Evolutionary conservation across 257 asterid species (phyloP), one percentile per base, ranked within the genome.

Genomic region (Jacaranda mimosifolia): DNA sequence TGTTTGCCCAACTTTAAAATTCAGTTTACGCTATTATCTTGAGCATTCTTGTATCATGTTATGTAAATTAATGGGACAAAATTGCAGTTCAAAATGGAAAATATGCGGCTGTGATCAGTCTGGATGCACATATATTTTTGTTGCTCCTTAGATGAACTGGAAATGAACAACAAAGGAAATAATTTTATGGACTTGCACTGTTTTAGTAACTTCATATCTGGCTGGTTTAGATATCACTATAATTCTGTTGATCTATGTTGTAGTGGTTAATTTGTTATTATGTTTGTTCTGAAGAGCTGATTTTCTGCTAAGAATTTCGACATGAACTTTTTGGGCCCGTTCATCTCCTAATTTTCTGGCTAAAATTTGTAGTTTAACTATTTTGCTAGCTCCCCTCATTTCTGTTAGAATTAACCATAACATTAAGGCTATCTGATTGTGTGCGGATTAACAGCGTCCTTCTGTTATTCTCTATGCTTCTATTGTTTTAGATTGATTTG

Each of bases 81-180:
- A 60, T 60, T 82, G 76, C 55, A 7, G 52, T 60, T 55, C 3
- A 45, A 68, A 64, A 55, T 39, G 72, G 10, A 46, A 48, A 74
- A 59, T 15, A 7, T n/a, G 43, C 39, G 40, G 79, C 55, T 79
- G 48, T 67, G 77, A 67, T 62, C 74, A 39, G 74, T 52, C 15
- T 59, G 76, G 58, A 52, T 21, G 74, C 51, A 26, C 11, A 48
- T 38, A 36, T 9, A 26, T 46, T 26, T 56, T 7, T 32, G 70
- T 49, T 52, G 40, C 65, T 72, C 48, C 56, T 7, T 12, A 35
- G 63, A 40, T 67, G 67, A n/a, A 63, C 11, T 69, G 80, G 39
- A 42, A 46, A 79, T 59, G 38, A 40, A 13, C 51, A 48, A 6
- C 42, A 13, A 56, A 26, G 26, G 21, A 48, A 68, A 64, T 15